These are phyloP conservation scores for Talaromyces sp. DNA, from an alignment of 2,329 filamentous ascomycete species.

Conservation along the genomic window DNA sequence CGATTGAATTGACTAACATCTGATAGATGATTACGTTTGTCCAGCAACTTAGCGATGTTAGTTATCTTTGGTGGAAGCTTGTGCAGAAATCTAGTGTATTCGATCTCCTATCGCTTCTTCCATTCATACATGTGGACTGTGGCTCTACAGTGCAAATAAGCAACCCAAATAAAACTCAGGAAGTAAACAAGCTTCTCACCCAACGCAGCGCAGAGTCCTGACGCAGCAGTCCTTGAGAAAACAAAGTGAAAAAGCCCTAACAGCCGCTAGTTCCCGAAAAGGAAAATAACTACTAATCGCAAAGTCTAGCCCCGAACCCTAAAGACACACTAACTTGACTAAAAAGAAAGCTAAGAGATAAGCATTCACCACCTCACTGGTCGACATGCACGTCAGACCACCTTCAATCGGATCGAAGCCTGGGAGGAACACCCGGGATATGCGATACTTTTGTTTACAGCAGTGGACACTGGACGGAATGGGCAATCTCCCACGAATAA, in stretches of 20 bases:
- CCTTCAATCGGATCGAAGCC: constrained; percentile 3
- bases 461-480: neutral
- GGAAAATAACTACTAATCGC: neutral
- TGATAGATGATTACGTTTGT: neutral
- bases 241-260: neutral
- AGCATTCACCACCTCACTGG: constrained; percentile 9
- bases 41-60: neutral
- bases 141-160: too few species aligned
- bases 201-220: neutral
- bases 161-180: neutral
- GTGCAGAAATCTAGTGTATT: neutral
- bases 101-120: neutral
- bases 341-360: constrained; percentile 2
- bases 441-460: neutral
- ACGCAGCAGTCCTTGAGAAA: neutral
- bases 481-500: neutral
- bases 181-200: neutral
- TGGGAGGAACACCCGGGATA: neutral
- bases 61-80: neutral
- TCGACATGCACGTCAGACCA: neutral
- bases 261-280: neutral
- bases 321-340: neutral
- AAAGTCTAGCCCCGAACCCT: neutral
- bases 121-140: neutral
- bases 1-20: neutral